phyloP scores from a whole-genome alignment of 306 rosid species.

The Pachyrhizus erosus region DNA sequence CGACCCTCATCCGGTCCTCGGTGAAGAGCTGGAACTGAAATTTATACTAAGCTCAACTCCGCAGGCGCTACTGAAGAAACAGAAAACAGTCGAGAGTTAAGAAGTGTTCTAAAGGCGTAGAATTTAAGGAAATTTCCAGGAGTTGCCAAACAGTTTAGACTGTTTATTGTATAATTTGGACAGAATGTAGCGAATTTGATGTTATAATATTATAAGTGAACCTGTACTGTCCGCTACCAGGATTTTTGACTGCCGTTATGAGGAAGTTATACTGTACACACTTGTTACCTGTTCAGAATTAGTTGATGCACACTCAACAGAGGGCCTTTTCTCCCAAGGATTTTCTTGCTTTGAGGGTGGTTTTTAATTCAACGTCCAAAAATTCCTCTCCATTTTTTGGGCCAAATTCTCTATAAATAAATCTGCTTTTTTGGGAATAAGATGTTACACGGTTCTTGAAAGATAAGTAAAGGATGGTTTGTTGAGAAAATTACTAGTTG shows the following conservation, averaged over 20 bases:
- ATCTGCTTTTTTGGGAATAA: neutral
- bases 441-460: neutral
- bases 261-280: slow-evolving; percentile 22
- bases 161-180: slow-evolving; percentile 36
- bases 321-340: neutral
- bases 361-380: neutral
- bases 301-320: slow-evolving; percentile 2
- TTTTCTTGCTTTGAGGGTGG: neutral
- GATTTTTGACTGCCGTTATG: slow-evolving; percentile 31
- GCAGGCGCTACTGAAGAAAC: slow-evolving; percentile 24
- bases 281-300: slow-evolving; percentile 18
- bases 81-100: slow-evolving; percentile 5
- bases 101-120: slow-evolving; percentile 26
- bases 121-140: slow-evolving; percentile 27
- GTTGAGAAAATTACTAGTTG: neutral
- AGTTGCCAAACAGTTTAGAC: neutral
- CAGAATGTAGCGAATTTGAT: slow-evolving; percentile 41
- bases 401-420: neutral
- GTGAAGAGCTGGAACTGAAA: slow-evolving; percentile 47
- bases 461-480: neutral
- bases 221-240: neutral
- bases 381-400: neutral
- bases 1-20: slow-evolving; percentile 65
- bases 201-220: slow-evolving; percentile 28
- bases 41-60: slow-evolving; percentile 23